phyloP scores from a whole-genome alignment of 768 basidiomycete species.

The Podaxis sp. region DNA sequence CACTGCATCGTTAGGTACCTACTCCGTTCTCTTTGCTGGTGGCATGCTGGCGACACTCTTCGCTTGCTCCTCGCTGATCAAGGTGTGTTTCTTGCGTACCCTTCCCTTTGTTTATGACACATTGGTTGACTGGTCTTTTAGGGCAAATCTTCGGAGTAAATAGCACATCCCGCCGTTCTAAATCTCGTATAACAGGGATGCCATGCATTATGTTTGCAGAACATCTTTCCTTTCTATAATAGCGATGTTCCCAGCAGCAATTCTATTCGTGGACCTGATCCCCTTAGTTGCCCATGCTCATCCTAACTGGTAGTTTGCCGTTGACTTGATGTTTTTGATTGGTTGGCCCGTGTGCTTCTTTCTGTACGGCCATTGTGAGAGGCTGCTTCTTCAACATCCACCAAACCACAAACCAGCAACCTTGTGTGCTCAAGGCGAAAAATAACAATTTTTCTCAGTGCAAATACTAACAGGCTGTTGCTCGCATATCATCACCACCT shows the following conservation, averaged over 20 bases:
- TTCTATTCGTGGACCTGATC: too few relatives aligned
- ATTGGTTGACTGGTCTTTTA: constrained; percentile 2
- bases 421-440: not conserved
- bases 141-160: constrained; percentile 20
- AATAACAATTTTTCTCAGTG: not conserved
- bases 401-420: not conserved
- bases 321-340: not conserved
- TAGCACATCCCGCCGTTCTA: not conserved
- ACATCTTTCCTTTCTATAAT: not conserved
- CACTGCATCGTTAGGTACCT: constrained; percentile 38
- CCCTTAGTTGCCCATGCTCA: not conserved
- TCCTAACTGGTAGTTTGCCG: not conserved
- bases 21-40: constrained; percentile 45
- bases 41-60: constrained; percentile 52
- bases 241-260: not conserved
- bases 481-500: too few relatives aligned
- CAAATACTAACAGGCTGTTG: not conserved
- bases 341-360: not conserved
- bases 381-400: not conserved
- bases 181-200: not conserved
- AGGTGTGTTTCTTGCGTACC: constrained; percentile 26
- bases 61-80: constrained; percentile 43
- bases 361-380: not conserved
- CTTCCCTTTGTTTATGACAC: not conserved
- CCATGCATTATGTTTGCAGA: constrained; percentile 1